These are phyloP conservation scores for Diaporthe sp. DNA, from an alignment of 2,329 filamentous ascomycete species.

Conservation along the genomic window DNA sequence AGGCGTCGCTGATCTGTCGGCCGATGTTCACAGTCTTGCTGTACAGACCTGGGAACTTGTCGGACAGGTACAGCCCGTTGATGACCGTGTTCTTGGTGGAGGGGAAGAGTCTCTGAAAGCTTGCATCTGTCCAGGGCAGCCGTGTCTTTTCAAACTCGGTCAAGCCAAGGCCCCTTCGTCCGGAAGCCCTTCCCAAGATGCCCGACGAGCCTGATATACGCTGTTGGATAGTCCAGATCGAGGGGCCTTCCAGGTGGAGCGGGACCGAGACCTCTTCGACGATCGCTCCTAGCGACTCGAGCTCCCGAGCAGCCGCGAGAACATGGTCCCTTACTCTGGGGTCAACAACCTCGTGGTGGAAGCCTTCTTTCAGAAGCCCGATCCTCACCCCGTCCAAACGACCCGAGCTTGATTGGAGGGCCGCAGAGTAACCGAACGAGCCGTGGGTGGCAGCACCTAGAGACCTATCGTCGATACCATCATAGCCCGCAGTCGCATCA, in stretches of 20 bases:
- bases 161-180: constrained; percentile 46
- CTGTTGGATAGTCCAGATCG: constrained; percentile 26
- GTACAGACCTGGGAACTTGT: constrained; percentile 46
- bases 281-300: background rate
- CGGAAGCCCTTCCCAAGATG: constrained; percentile 49
- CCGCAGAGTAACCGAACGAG: background rate
- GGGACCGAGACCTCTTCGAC: constrained; percentile 8
- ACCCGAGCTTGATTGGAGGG: background rate
- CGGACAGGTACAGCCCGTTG: constrained; percentile 51
- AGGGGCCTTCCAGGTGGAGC: constrained; percentile 10
- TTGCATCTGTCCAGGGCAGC: background rate
- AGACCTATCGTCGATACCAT: constrained; percentile 61
- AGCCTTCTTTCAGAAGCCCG: constrained; percentile 1
- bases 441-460: constrained; percentile 46
- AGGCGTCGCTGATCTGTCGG: constrained; percentile 60
- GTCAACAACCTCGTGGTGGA: constrained; percentile 10
- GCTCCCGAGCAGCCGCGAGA: constrained; percentile 5
- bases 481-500: constrained; percentile 61
- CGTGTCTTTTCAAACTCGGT: constrained; percentile 40
- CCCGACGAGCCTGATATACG: constrained; percentile 48
- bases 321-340: constrained; percentile 1
- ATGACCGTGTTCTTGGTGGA: constrained; percentile 60
- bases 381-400: constrained; percentile 15
- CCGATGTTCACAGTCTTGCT: constrained; percentile 64
- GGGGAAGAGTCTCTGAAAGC: constrained; percentile 11